Evolutionary conservation across 1,284 basidiomycete genomes (phyloP).

Genomic region (Rhodotorula mucilaginosa): DNA sequence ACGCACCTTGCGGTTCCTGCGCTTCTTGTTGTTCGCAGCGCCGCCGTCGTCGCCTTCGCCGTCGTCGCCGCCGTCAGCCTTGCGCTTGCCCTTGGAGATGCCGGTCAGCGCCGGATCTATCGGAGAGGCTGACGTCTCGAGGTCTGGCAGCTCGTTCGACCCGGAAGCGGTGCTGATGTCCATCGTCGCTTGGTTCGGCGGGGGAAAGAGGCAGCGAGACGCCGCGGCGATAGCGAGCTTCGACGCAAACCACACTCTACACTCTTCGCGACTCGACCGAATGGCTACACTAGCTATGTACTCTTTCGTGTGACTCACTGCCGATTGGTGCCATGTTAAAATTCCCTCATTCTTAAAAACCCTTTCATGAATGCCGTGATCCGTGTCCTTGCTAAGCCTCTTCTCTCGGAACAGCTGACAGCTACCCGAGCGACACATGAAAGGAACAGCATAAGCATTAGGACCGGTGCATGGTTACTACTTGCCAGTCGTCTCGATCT

Average conservation of each 20-base stretch:
- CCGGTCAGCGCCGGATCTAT: not conserved
- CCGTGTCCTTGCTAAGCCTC: no score
- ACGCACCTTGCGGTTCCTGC: conserved; percentile 22
- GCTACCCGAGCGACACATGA: no score
- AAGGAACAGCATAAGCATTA: not conserved
- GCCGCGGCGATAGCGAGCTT: not conserved
- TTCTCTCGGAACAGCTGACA: not conserved
- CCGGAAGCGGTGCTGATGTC: not conserved
- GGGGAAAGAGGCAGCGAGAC: not conserved
- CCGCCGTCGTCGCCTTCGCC: not conserved
- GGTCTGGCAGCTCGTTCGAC: not conserved
- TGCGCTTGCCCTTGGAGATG: conserved; percentile 9
- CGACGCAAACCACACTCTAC: not conserved
- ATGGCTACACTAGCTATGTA: no score
- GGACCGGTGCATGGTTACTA: not conserved
- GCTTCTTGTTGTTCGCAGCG: conserved; percentile 2
- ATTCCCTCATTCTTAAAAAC: no score
- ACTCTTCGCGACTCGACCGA: not conserved
- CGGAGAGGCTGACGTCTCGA: not conserved
- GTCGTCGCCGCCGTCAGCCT: conserved; percentile 14
- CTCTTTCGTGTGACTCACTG: no score
- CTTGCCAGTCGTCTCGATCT: conserved; percentile 27
- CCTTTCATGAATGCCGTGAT: no score
- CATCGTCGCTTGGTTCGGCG: not conserved
- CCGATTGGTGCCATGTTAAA: not conserved